Base-by-base conservation (phyloP, 2,329 filamentous ascomycete genomes). In the Claviceps africana region DNA sequence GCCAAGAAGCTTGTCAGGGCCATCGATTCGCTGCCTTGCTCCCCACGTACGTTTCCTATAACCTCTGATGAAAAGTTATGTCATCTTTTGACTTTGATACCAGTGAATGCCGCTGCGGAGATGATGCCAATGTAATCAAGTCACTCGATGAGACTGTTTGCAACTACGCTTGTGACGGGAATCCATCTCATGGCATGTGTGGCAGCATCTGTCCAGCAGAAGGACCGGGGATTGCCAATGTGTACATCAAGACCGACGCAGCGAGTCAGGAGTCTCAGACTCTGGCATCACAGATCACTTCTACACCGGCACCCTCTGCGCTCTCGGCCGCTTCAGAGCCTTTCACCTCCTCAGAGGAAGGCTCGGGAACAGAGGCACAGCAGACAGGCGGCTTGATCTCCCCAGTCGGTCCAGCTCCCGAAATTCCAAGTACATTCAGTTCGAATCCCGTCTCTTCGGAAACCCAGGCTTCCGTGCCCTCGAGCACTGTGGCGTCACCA, bases 21-120 rank as follows among this genome's bases (percentile, higher is more conserved):
- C 61, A 63, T 45, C 56, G 51, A 44, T 58, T 62, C 50, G 64
- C 66, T 46, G 62, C 59, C 9, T 53, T 65, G 15, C 54, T 65
- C n/a, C 65, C 65, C 11, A 58, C 62, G 67, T 69, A 48, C 40
- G 65, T 56, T 21, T 19, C 3, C 4, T 19, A n/a, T 15, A 15
- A 8, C 6, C 28, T 9, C 8, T 13, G 2, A 1, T 2, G 25
- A 9, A 4, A 4, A 2, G 3, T 3, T 15, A 5, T 3, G 2
- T 1, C 30, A 2, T 10, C 50, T 61, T 51, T 60, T 56, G 60
- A 55, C 40, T 40, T 44, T 44, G 10, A 7, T 35, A 7, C 1
- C 37, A 69, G 67, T 54, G 61, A 60, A 15, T 69, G 67, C 21
- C 66, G 61, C 47, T 69, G 67, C 48, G 66, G 66, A 49, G 61